phyloP scores from a whole-genome alignment of 768 basidiomycete species.

The Neoboletus subvelutipes region DNA sequence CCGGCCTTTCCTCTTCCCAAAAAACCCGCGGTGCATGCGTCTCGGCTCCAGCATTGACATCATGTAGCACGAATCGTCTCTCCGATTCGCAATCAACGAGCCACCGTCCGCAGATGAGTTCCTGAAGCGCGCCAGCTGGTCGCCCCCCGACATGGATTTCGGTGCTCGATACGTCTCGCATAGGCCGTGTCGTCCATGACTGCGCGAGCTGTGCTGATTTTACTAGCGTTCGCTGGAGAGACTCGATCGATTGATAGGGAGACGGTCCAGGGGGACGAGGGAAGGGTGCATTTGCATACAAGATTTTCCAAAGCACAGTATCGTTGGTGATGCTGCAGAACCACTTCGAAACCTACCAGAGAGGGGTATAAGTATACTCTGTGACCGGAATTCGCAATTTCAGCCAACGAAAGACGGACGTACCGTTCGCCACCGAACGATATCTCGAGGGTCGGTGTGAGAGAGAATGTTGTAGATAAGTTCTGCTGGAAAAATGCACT shows the following conservation, averaged over 20 bases:
- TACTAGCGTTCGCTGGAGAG: conserved; percentile 2
- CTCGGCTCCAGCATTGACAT: not conserved
- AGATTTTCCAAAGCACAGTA: not conserved
- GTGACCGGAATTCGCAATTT: not conserved
- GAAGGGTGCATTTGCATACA: not conserved
- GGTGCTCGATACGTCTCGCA: not conserved
- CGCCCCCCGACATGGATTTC: not conserved
- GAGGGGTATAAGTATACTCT: not conserved
- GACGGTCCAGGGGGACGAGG: not conserved
- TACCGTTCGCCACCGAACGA: not conserved
- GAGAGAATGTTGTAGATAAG: not conserved
- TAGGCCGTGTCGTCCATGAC: conserved; percentile 5
- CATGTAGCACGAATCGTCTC: not conserved
- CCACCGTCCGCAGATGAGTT: conserved; percentile 5
- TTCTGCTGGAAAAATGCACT: conserved; percentile 1
- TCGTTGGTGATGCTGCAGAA: conserved; percentile 1
- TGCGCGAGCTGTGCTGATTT: not conserved
- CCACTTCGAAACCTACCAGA: conserved; percentile 6
- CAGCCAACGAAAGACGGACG: not conserved
- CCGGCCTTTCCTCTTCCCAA: not conserved
- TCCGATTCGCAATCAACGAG: not conserved
- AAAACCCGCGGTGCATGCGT: not conserved
- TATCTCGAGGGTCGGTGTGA: not conserved
- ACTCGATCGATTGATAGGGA: not conserved
- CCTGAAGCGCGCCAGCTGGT: too few relatives aligned